Conservation (phyloP, 2,329 filamentous ascomycete genomes). For the Pseudogymnoascus sp. region DNA sequence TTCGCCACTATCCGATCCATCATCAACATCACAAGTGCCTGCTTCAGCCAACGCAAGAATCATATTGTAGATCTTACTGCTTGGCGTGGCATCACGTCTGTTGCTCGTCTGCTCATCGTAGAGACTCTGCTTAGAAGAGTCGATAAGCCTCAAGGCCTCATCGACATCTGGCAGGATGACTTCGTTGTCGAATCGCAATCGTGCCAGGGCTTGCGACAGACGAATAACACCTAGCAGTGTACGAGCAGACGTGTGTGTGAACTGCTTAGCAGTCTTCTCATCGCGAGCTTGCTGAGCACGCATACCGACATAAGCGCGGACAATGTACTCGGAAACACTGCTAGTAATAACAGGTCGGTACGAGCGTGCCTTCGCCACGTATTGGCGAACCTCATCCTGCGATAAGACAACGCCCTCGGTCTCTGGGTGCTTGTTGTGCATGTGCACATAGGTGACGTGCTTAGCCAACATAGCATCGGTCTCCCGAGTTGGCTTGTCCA, state of each 20-base stretch:
- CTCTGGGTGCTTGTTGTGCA: slow-evolving; percentile 90
- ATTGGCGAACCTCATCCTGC: slow-evolving; percentile 89
- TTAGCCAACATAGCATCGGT: slow-evolving; percentile 86
- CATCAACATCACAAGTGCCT: slow-evolving; percentile 48
- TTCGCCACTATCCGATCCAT: slow-evolving; percentile 55
- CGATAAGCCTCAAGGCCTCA: slow-evolving; percentile 81
- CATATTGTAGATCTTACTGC: slow-evolving; percentile 88
- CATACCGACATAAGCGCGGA: slow-evolving; percentile 92
- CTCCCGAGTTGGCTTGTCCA: slow-evolving; percentile 87
- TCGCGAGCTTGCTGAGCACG: slow-evolving; percentile 86
- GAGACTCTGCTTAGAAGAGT: slow-evolving; percentile 87
- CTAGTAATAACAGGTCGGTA: slow-evolving; percentile 82
- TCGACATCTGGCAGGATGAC: slow-evolving; percentile 92
- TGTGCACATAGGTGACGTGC: slow-evolving; percentile 95
- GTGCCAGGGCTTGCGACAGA: slow-evolving; percentile 85
- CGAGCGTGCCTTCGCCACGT: slow-evolving; percentile 84
- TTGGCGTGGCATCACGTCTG: slow-evolving; percentile 64
- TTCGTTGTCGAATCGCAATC: slow-evolving; percentile 76
- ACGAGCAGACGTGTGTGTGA: slow-evolving; percentile 87
- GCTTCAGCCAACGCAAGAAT: slow-evolving; percentile 81
- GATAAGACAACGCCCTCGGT: slow-evolving; percentile 71
- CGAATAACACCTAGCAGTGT: slow-evolving; percentile 88
- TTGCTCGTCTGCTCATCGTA: slow-evolving; percentile 52
- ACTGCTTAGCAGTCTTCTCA: slow-evolving; percentile 84
- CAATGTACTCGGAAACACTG: slow-evolving; percentile 87